These are phyloP conservation scores for Starmerella roubikii DNA, from an alignment of 805 yeast species.

Conservation along the genomic window DNA sequence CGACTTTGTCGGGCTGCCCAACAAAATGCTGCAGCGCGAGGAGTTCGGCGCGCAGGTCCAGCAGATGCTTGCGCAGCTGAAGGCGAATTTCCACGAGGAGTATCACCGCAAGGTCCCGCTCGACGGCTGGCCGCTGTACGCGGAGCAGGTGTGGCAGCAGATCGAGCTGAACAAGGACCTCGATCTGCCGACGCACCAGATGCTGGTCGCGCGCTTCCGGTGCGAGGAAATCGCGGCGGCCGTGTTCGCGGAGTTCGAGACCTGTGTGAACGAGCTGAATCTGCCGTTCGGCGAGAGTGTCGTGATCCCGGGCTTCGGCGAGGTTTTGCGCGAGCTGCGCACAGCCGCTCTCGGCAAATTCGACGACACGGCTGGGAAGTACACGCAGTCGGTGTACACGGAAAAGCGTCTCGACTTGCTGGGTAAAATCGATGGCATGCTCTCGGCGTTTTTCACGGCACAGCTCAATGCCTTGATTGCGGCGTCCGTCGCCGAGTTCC, in stretches of 20 bases:
- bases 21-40: conserved; percentile 69
- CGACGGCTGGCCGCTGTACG: conserved; percentile 92
- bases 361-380: conserved; percentile 65
- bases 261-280: conserved; percentile 26
- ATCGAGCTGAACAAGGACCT: conserved; percentile 86
- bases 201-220: conserved; percentile 82
- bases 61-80: conserved; percentile 49
- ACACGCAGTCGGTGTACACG: conserved; percentile 49
- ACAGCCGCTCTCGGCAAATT: conserved; percentile 37
- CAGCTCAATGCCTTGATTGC: conserved; percentile 31
- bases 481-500: conserved; percentile 24
- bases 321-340: conserved; percentile 34
- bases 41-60: conserved; percentile 50
- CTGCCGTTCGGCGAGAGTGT: conserved; percentile 18
- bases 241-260: conserved; percentile 35
- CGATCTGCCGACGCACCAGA: conserved; percentile 94
- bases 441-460: conserved; percentile 31
- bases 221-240: conserved; percentile 73
- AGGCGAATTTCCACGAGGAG: conserved; percentile 38
- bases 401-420: conserved; percentile 43
- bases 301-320: conserved; percentile 18
- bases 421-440: conserved; percentile 33
- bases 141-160: conserved; percentile 85
- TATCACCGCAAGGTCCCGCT: conserved; percentile 81
- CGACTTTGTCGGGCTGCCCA: conserved; percentile 68